Base-by-base conservation (phyloP, 2,329 filamentous ascomycete species). In the Ophiocordyceps polyrhachis-furcata region DNA sequence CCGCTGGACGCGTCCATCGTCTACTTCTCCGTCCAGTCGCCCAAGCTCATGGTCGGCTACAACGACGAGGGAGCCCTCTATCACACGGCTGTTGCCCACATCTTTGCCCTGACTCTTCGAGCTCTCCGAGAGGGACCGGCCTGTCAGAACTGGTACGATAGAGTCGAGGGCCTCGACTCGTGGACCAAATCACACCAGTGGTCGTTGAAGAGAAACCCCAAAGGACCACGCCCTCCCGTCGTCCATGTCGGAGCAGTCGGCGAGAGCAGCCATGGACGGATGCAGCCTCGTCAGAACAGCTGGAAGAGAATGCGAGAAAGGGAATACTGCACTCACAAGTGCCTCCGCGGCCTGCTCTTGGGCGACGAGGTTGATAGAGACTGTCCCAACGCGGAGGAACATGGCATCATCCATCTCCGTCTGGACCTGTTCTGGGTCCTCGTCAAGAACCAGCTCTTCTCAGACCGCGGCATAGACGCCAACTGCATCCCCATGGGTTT, bases 71-170 rank as follows among this genome's bases (percentile, higher is more conserved):
- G 46, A 12, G 53, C 55, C 45, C 56, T 65, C 19, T 51, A 64
- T 48, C 51, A 50, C 19, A 66, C 61, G 1, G 60, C 63, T 20
- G 56, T 61, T 42, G 57, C 58, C 1, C 58, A 64, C 48, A 57
- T 62, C 23, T 62, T 66, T 43, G 57, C 61, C 40, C 64, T 67
- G 28, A 47, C 60, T 19, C 49, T 65, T 44, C 54, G 58, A 46
- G 58, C 60, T 29, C 48, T 63, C 41, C 49, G 48, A 43, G 47
- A 51, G 7, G 37, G 40, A n/a, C 56, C 55, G n/a, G 59, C 56
- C 2, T 48, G 51, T 6, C 14, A 47, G 45, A 49, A 50, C 1
- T 66, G 56, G 62, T 52, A 60, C 45, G 52, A 62, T 40, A n/a
- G 45, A 8, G 50, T 56, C 28, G 46, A 46, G n/a, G 38, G 42